phyloP scores from a whole-genome alignment of 306 rosid species.

The Fragaria nilgerrensis region DNA sequence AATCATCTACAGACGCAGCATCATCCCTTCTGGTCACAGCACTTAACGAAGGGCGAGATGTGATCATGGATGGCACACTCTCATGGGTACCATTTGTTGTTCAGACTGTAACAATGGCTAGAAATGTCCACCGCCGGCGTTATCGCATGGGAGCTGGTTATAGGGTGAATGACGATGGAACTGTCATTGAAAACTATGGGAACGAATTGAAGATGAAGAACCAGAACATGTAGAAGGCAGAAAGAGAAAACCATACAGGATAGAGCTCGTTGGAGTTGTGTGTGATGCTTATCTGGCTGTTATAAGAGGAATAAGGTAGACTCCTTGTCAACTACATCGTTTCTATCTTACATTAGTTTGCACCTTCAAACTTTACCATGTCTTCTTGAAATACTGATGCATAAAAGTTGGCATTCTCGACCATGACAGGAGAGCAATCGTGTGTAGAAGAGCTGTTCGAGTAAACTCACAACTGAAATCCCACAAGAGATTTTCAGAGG shows the following conservation, averaged over 20 bases:
- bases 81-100: slow-evolving; percentile 97
- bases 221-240: slow-evolving; percentile 65
- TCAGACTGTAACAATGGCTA: slow-evolving; percentile 90
- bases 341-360: slow-evolving; percentile 7
- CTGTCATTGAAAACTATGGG: slow-evolving; percentile 78
- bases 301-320: slow-evolving; percentile 82
- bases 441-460: slow-evolving; percentile 88
- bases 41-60: slow-evolving; percentile 88
- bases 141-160: slow-evolving; percentile 91
- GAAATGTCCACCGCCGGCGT: slow-evolving; percentile 93
- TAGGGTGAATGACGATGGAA: slow-evolving; percentile 57
- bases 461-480: slow-evolving; percentile 82
- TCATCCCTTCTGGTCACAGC: slow-evolving; percentile 93
- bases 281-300: slow-evolving; percentile 96
- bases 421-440: slow-evolving; percentile 78
- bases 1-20: slow-evolving; percentile 95
- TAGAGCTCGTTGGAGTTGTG: slow-evolving; percentile 94
- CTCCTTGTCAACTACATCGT: not conserved
- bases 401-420: slow-evolving; percentile 7
- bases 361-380: not conserved
- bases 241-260: slow-evolving; percentile 88
- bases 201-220: slow-evolving; percentile 61
- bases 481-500: slow-evolving; percentile 87
- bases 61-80: slow-evolving; percentile 95
- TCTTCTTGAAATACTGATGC: slow-evolving; percentile 7